Evolutionary conservation across 352 stramenopile genomes (phyloP), one percentile per base, ranked within the genome.

Genomic region (Phytophthora syringae): DNA sequence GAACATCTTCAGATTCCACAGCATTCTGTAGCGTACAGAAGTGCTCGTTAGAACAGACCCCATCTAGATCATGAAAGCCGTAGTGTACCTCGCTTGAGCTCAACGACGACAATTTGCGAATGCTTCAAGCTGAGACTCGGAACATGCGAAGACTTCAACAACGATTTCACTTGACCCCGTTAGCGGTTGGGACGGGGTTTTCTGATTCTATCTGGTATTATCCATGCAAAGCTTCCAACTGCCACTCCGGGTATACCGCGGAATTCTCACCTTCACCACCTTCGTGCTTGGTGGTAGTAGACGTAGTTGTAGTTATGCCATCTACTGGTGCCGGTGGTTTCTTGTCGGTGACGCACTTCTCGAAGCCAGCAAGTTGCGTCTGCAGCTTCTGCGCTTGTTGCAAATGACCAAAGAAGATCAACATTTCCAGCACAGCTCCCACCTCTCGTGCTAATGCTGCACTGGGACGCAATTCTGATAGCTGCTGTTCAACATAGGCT

Each of bases 331-430:
- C 5, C 36, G 52, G 34, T 0, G 49, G 30, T 45, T 67, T 52
- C 28, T 70, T 70, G 13, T 39, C 48, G 21, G 28, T 51, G 18
- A 76, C 51, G 20, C 60, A 71, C 22, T 67, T 50, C 62, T 88
- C 76, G 43, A 92, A 88, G 10, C 56, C 65, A 16, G 51, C 28
- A 25, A 92, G 52, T 53, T 71, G 54, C 2, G 36, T 64, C 60
- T 92, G 81, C 16, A 90, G 63, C 52, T 64, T 57, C 48, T 84
- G 67, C 12, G 77, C 83, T 43, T 74, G 62, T 21, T 59, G 37
- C 5, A 62, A 20, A n/a, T 80, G 74, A 2, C 76, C 72, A 34
- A 90, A 84, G n/a, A 77, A 64, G 48, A 89, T 63, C 22, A 92
- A 70, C 72, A 83, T 77, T 52, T 82, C 66, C 18, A 90, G 60